Percentiles rank a stretch among this genome's conserved stretches.
Conservation (phyloP, 805 yeast species). For the Teunomyces panamensis region DNA sequence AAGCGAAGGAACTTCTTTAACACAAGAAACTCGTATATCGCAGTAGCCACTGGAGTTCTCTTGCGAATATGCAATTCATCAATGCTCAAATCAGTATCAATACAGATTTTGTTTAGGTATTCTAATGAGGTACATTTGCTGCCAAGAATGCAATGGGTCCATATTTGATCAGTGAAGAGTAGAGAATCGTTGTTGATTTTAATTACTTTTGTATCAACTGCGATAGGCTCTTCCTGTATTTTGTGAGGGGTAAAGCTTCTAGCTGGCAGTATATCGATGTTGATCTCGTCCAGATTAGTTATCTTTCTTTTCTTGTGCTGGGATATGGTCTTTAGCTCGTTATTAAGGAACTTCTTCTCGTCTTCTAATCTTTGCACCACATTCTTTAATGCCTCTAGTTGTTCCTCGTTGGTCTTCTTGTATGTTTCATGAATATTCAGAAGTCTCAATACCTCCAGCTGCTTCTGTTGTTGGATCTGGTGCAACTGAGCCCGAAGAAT, state of each 20-base stretch:
- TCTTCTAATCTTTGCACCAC: constrained; percentile 40
- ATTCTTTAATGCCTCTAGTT: constrained; percentile 25
- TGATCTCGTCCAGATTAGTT: constrained; percentile 1
- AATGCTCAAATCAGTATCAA: constrained; percentile 18
- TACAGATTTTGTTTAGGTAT: constrained; percentile 30
- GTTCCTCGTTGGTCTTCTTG: constrained; percentile 26
- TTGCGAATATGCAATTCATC: constrained; percentile 19
- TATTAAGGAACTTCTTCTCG: constrained; percentile 40
- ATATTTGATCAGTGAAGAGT: constrained; percentile 31
- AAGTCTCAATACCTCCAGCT: constrained; percentile 32
- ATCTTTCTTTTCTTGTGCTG: constrained; percentile 20
- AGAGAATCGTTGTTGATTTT: constrained; percentile 32
- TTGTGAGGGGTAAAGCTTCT: constrained; percentile 2
- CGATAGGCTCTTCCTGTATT: background rate
- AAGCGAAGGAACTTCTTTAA: constrained; percentile 44
- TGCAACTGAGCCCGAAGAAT: constrained; percentile 65
- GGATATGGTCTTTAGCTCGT: constrained; percentile 31
- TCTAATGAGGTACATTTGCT: constrained; percentile 28
- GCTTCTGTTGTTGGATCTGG: constrained; percentile 40
- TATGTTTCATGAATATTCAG: constrained; percentile 14
- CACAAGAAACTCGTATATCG: constrained; percentile 44
- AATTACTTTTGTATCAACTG: constrained; percentile 15
- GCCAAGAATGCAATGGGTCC: constrained; percentile 38
- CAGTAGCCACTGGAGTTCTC: constrained; percentile 33
- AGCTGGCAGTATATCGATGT: background rate